A percentile compares a stretch with the other conserved stretches of the same genome.
phyloP scores from a whole-genome alignment of 495 filamentous ascomycete genomes.

The Penicillium lagena region DNA sequence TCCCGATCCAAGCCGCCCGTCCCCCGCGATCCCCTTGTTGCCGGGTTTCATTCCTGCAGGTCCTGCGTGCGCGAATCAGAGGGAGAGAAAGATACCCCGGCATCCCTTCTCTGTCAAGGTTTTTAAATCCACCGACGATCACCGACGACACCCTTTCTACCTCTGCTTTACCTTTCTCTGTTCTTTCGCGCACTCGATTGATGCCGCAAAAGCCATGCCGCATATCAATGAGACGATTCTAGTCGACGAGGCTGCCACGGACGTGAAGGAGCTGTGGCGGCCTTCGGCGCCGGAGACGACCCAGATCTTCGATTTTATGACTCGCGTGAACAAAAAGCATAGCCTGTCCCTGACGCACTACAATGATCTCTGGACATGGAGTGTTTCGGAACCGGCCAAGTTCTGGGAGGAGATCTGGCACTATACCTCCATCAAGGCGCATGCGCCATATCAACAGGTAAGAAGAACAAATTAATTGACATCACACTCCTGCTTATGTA shows the following conservation, averaged over 20 bases:
- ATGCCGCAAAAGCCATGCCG: constrained; percentile 12
- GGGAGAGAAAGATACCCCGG: no score
- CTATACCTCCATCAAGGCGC: constrained; percentile 66
- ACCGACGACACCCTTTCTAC: neutral
- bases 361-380: constrained; percentile 74
- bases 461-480: constrained; percentile 6
- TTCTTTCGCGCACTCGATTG: neutral
- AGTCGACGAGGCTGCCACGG: constrained; percentile 4
- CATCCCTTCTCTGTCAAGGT: no score
- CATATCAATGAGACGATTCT: constrained; percentile 14
- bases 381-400: constrained; percentile 60
- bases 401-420: constrained; percentile 90
- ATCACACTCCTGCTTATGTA: no score
- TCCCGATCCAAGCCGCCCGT: no score
- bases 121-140: no score
- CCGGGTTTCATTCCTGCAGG: no score
- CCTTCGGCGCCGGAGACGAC: constrained; percentile 62
- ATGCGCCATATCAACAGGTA: constrained; percentile 56
- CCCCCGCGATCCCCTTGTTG: no score
- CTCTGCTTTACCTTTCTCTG: neutral
- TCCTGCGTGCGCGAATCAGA: no score
- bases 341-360: constrained; percentile 56
- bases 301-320: constrained; percentile 65
- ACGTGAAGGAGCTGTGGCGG: constrained; percentile 57
- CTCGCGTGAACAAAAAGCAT: constrained; percentile 62